A percentile compares a stretch with the other conserved stretches of the same genome.
phyloP scores from a whole-genome alignment of 495 filamentous ascomycete genomes.

The Penicillium waksmanii region DNA sequence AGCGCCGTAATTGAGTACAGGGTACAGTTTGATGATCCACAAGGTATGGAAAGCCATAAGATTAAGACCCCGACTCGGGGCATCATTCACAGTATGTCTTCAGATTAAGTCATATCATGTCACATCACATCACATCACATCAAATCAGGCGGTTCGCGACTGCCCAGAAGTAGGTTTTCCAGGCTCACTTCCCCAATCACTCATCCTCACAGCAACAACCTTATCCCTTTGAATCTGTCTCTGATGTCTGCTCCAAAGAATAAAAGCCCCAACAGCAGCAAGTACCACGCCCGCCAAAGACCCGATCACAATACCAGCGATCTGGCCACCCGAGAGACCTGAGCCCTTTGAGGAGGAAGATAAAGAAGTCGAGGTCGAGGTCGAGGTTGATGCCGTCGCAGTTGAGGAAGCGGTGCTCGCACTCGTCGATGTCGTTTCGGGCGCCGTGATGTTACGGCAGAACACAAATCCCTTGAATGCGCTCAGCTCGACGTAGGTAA shows the following conservation, averaged over 20 bases:
- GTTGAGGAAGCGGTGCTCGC: neutral
- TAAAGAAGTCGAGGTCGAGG: neutral
- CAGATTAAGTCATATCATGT: no score
- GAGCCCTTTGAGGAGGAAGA: no score
- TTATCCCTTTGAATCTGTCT: constrained; percentile 13
- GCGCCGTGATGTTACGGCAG: constrained; percentile 55
- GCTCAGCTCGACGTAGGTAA: constrained; percentile 46
- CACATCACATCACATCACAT: neutral
- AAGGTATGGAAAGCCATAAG: no score
- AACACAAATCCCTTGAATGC: constrained; percentile 44
- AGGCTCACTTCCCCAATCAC: no score
- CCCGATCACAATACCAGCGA: constrained; percentile 54
- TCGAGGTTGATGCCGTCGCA: neutral
- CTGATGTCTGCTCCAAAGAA: constrained; percentile 17
- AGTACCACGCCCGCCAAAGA: constrained; percentile 39
- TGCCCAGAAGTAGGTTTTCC: no score
- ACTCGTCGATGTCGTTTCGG: constrained; percentile 13
- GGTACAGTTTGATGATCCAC: no score
- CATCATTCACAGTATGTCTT: no score
- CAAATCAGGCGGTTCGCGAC: neutral
- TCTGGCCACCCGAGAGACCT: constrained; percentile 44
- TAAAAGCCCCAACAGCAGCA: constrained; percentile 18
- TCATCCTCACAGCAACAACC: constrained; percentile 9
- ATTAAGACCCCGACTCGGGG: no score
- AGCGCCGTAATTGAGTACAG: no score